Base-by-base conservation (phyloP, 257 asterid genomes). In the Rhazya stricta region DNA sequence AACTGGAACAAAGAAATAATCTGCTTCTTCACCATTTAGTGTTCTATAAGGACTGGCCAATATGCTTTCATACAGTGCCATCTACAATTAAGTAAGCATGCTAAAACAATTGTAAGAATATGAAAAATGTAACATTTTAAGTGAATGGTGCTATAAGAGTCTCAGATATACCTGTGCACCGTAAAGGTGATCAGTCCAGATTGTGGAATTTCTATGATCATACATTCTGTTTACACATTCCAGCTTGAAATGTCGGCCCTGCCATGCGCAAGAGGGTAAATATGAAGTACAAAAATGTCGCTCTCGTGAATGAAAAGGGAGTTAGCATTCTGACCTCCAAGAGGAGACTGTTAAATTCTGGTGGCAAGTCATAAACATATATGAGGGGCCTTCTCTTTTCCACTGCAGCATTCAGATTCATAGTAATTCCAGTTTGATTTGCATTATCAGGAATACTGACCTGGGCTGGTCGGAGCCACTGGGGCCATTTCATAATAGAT, bases 1-100 rank as follows among this genome's bases (percentile, higher is more conserved):
- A 78, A 89, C 97, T 5, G 99, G 99, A 79, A 92, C 99, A 71
- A 88, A 92, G 88, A 89, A 95, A 83, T 83, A 95, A 80, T 95
- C 98, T 74, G 99, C 99, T 80, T 95, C 99, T 16, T 89, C 93
- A 9, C 94, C 98, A 77, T 92, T 95, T 77, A 95, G 73, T 74
- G 99, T 92, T 79, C 99, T 84, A 80, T 88, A 79, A 76, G 96
- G 86, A 82, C 99, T 95, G 48, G 99, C 93, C 78, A 95, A 83
- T 79, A 92, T 71, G 81, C 94, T 95, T 86, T 95, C 99, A 60
- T 86, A 88, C 80, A 88, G 82, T 76, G 99, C 97, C 88, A 92
- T 92, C 99, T 95, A 89, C 41, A 42, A 51, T 42, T 76, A 61
- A 75, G 30, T 48, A 83, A 81, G 74, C 62, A 76, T 51, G 50